Conservation (phyloP, 2,329 filamentous ascomycete species). For the Decorospora gaudefroyi region DNA sequence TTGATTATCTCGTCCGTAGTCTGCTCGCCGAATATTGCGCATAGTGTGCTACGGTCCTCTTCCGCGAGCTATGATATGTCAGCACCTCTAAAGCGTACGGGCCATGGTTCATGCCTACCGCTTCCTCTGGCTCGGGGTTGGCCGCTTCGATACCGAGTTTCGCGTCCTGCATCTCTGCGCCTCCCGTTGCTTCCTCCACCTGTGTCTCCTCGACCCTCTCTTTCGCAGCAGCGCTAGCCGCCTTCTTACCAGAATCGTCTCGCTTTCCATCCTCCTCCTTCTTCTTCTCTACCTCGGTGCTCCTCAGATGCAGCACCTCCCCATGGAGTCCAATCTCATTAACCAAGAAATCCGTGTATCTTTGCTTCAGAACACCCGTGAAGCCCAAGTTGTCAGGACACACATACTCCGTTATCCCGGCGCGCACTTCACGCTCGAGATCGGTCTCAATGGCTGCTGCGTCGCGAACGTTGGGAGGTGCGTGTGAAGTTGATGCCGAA, state of each 20-base stretch:
- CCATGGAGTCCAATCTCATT: constrained; percentile 83
- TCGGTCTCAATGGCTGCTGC: constrained; percentile 33
- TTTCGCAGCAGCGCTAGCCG: constrained; percentile 13
- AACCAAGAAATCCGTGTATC: constrained; percentile 89
- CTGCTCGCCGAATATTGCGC: constrained; percentile 58
- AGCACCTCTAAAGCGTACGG: constrained; percentile 1
- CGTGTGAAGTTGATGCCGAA: constrained; percentile 5
- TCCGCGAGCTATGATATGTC: constrained; percentile 39
- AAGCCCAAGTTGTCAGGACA: constrained; percentile 63
- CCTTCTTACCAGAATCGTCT: too few species aligned
- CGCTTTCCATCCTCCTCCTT: constrained; percentile 27
- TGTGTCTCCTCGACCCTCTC: constrained; percentile 12
- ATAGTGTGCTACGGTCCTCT: constrained; percentile 46
- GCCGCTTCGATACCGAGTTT: constrained; percentile 7
- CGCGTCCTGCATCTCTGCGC: constrained; percentile 25
- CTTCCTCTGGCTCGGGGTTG: constrained; percentile 20
- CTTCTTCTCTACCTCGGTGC: constrained; percentile 42
- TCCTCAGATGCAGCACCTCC: constrained; percentile 71
- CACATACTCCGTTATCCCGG: constrained; percentile 68
- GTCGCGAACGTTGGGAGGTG: constrained; percentile 11
- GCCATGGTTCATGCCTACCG: constrained; percentile 16
- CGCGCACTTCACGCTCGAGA: constrained; percentile 50
- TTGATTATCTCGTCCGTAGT: constrained; percentile 57
- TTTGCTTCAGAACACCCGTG: constrained; percentile 68
- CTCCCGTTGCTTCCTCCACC: constrained; percentile 32